A percentile compares a stretch with the other conserved stretches of the same genome.
Conservation (phyloP, 208 protist genomes). For the Trypanosoma melophagium region DNA sequence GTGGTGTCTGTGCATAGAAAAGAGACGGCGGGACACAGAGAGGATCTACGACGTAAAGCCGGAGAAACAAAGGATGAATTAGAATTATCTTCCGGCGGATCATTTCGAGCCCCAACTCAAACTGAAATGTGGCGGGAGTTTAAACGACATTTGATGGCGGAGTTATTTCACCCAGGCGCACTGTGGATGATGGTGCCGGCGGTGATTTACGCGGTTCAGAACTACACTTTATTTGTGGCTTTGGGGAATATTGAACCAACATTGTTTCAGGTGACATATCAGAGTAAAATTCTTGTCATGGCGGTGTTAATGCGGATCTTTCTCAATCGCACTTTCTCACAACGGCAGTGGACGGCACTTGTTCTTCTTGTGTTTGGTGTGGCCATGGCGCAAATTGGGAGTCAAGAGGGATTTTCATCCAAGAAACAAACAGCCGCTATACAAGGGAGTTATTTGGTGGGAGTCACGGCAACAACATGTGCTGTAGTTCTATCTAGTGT, state of each 20-base stretch:
- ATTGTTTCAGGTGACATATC: conserved; percentile 63
- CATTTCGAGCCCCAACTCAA: neutral
- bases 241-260: conserved; percentile 51
- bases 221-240: conserved; percentile 45
- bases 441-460: conserved; percentile 23
- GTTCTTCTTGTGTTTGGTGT: conserved; percentile 43
- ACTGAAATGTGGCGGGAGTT: neutral
- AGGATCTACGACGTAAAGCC: no score
- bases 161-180: conserved; percentile 21
- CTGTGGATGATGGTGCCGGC: conserved; percentile 55
- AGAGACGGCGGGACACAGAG: no score
- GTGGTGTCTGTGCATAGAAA: no score
- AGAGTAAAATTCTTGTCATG: conserved; percentile 57
- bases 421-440: neutral
- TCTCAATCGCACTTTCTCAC: conserved; percentile 33
- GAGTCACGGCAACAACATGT: conserved; percentile 33
- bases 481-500: conserved; percentile 43
- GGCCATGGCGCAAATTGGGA: conserved; percentile 38
- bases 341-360: conserved; percentile 48
- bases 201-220: conserved; percentile 54
- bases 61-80: no score
- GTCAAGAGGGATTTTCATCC: neutral
- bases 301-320: conserved; percentile 45
- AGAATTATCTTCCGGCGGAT: no score
- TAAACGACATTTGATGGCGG: neutral